Evolutionary conservation across 345 rosid genomes (phyloP).

Genomic region (Sonneratia alba): DNA sequence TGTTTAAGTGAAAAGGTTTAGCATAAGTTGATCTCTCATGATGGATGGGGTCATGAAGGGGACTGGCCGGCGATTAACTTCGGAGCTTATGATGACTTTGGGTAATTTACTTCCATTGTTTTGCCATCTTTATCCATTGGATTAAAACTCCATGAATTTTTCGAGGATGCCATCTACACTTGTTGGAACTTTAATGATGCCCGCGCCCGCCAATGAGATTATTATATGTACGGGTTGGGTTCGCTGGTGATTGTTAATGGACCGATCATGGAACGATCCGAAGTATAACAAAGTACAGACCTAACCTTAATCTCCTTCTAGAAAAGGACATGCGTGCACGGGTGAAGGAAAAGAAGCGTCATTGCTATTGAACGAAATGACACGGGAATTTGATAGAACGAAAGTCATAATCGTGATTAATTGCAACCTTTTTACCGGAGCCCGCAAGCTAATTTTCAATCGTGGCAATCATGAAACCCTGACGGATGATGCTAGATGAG

Average conservation of each 20-base stretch:
- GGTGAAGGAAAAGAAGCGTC: neutral
- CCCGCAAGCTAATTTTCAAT: neutral
- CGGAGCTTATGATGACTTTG: neutral
- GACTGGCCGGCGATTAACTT: neutral
- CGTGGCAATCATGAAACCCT: no score
- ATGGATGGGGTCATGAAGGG: neutral
- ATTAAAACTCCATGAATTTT: no score
- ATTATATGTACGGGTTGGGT: no score
- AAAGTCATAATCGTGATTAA: neutral
- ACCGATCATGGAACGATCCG: neutral
- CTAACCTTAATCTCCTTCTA: neutral
- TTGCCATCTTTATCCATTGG: neutral
- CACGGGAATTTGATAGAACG: neutral
- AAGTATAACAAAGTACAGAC: neutral
- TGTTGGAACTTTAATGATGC: neutral
- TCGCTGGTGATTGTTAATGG: neutral
- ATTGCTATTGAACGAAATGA: neutral
- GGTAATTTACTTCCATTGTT: neutral
- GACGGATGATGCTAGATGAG: neutral
- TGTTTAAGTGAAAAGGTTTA: neutral
- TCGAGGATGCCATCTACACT: neutral
- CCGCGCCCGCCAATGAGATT: neutral
- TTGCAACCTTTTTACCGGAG: neutral
- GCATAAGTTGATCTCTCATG: neutral
- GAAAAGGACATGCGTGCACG: neutral